phyloP scores from a whole-genome alignment of 441 rosid genomes.

The Aquilaria agallochum region DNA sequence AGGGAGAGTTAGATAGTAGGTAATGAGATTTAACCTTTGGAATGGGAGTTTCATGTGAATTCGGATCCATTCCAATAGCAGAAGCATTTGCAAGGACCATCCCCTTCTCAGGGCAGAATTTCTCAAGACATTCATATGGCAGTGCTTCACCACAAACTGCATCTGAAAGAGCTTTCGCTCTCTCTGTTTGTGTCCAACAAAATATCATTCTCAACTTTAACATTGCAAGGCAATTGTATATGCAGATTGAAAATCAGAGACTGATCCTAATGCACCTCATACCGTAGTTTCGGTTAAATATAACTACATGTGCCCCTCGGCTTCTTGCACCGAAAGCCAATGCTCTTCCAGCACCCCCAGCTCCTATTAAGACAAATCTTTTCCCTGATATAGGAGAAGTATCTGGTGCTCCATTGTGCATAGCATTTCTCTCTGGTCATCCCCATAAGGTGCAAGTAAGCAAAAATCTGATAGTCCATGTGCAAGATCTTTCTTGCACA shows the following conservation, averaged over 20 bases:
- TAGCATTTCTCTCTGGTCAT: conserved; percentile 18
- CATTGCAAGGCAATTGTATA: neutral
- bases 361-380: conserved; percentile 27
- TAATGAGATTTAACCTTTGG: conserved; percentile 15
- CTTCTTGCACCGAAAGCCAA: conserved; percentile 29
- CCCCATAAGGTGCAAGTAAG: neutral
- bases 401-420: conserved; percentile 8
- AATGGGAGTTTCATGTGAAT: conserved; percentile 21
- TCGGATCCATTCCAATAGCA: conserved; percentile 32
- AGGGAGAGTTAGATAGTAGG: neutral
- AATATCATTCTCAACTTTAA: neutral
- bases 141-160: conserved; percentile 31
- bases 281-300: conserved; percentile 22
- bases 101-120: conserved; percentile 26
- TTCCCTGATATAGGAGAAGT: conserved; percentile 21
- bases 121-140: conserved; percentile 15
- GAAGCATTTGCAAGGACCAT: conserved; percentile 33
- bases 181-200: conserved; percentile 12
- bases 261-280: neutral
- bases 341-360: conserved; percentile 32
- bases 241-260: neutral
- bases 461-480: too few species aligned
- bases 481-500: too few species aligned
- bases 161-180: conserved; percentile 25
- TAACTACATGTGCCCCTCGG: conserved; percentile 23